A percentile compares a stretch with the other conserved stretches of the same genome.
Evolutionary conservation across 805 yeast genomes (phyloP).

Genomic region (Wickerhamomyces sydowiorum): DNA sequence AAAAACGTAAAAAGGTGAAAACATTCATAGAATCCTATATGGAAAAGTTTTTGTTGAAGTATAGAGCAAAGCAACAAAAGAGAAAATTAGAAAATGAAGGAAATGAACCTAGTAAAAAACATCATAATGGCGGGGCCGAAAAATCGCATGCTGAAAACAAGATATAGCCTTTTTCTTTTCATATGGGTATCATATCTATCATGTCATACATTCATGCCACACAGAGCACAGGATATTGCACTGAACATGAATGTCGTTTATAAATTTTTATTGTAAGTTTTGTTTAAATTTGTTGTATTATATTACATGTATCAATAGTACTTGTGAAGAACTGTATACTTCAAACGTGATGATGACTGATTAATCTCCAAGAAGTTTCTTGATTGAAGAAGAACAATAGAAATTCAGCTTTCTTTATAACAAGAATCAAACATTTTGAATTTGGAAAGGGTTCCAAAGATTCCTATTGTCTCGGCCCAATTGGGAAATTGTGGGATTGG

Average conservation of each 20-base stretch:
- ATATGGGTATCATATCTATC: too few species aligned
- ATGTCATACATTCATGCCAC: too few species aligned
- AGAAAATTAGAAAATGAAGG: slow-evolving; percentile 8
- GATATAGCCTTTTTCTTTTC: background rate
- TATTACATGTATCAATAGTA: too few species aligned
- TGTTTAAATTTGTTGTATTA: too few species aligned
- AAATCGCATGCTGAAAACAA: background rate
- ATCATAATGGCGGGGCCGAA: background rate
- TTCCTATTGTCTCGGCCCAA: slow-evolving; percentile 16
- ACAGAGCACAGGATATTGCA: too few species aligned
- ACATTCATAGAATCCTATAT: slow-evolving; percentile 56
- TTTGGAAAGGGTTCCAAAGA: background rate
- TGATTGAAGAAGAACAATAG: background rate
- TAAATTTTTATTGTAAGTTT: too few species aligned
- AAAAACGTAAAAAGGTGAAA: slow-evolving; percentile 65
- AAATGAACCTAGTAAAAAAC: slow-evolving; percentile 2
- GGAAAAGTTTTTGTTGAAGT: slow-evolving; percentile 55
- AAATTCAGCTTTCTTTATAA: too few species aligned
- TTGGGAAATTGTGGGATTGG: slow-evolving; percentile 6
- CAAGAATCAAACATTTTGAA: too few species aligned
- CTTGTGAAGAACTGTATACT: too few species aligned
- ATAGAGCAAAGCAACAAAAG: slow-evolving; percentile 26
- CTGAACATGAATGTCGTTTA: too few species aligned
- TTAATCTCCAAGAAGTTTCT: too few species aligned
- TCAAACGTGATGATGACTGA: too few species aligned